These are phyloP conservation scores for Smallanthus sonchifolius DNA, from an alignment of 129 eudicot species.

Conservation along the genomic window DNA sequence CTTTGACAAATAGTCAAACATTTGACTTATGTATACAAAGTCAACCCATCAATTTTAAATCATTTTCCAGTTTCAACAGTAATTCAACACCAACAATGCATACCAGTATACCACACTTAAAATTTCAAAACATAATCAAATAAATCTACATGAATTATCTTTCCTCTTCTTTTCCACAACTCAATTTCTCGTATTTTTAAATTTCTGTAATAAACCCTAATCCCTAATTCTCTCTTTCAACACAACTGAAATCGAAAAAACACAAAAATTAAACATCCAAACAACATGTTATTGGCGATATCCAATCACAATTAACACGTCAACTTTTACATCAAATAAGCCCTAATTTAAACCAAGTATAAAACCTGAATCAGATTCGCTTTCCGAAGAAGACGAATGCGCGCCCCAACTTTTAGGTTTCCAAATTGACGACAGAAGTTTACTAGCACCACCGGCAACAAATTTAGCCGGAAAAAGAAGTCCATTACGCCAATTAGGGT, in stretches of 20 bases:
- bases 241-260: not conserved
- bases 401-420: conserved; percentile 32
- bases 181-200: not conserved
- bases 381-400: conserved; percentile 24
- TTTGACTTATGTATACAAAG: not conserved
- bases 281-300: not conserved
- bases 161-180: not conserved
- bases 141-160: not conserved
- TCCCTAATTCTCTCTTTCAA: not conserved
- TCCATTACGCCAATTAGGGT: conserved; percentile 34
- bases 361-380: conserved; percentile 36
- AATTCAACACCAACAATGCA: not conserved
- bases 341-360: not conserved
- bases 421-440: conserved; percentile 36
- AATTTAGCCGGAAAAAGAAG: conserved; percentile 31
- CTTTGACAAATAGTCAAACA: conserved; percentile 1
- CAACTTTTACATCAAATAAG: not conserved
- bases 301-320: not conserved
- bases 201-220: conserved; percentile 12
- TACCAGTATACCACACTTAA: not conserved
- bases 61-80: not conserved
- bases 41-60: conserved; percentile 4
- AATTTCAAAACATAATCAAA: not conserved
- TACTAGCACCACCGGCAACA: conserved; percentile 36
- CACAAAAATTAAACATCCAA: not conserved